Evolutionary conservation across 1,284 basidiomycete genomes (phyloP), one percentile per base, ranked within the genome.

Genomic region (Leccinum solheimii): DNA sequence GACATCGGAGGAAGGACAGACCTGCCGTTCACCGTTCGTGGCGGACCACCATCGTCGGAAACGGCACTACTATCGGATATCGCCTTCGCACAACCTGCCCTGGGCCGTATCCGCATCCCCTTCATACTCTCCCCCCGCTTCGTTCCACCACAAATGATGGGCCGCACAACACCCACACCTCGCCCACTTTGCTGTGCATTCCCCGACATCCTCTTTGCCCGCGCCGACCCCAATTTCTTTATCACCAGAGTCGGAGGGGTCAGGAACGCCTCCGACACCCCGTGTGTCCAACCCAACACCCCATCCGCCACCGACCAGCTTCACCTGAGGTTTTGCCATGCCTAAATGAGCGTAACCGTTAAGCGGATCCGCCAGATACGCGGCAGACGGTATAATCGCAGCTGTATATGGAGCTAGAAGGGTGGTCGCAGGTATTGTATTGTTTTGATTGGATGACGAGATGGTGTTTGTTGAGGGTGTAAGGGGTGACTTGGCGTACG

Each of bases 131-230:
- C 57, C 5, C 27, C 55, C 27, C 43, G 63, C 58, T 70, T 72
- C 23, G 64, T 68, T 38, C 76, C 74, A 43, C 58, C 62, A 68
- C 90, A 88, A 19, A 95, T 73, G 34, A 95, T 81, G 0, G 94
- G 94, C 1, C 92, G 80, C 11, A 98, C 90, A 83, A 75, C 96
- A 98, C 0, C 94, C 93, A 59, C 82, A 91, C 51, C 96, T 79
- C 0, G 90, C 87, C 74, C 92, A 98, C 16, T 93, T 80, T 0
- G 84, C 82, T 62, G 90, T 83, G 11, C 56, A 55, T n/a, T 62
- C 65, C 11, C 8, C 61, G 2, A 8, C 55, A 30, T 61, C 59
- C 10, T 63, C 68, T 21, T 59, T 63, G 7, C 43, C 45, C 3
- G 50, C 23, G 4, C 43, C 34, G 10, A 6, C 34, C 23, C 45